Conservation (phyloP, 768 basidiomycete species). For the Leccinum variicolor region DNA sequence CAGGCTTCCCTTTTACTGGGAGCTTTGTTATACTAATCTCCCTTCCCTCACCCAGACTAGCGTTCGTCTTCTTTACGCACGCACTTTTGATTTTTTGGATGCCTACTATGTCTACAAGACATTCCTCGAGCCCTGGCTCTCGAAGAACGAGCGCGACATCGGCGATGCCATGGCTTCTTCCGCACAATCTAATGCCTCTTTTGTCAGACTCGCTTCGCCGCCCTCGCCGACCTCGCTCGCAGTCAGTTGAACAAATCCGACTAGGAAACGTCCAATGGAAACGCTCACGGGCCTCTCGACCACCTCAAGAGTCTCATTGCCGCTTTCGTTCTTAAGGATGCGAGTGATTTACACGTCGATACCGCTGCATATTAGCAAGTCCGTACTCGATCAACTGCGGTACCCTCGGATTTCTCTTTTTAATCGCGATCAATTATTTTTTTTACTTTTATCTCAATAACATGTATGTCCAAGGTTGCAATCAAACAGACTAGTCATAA, state of each 20-base stretch:
- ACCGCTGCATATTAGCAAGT: background rate
- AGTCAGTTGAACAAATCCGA: conserved; percentile 43
- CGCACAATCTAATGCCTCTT: conserved; percentile 55
- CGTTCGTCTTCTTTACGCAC: conserved; percentile 34
- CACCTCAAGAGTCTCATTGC: conserved; percentile 36
- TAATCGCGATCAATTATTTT: background rate
- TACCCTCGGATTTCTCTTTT: background rate
- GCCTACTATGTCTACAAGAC: conserved; percentile 61
- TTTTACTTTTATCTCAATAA: conserved; percentile 6
- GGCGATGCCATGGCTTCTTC: conserved; percentile 52
- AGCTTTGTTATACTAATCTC: conserved; percentile 62
- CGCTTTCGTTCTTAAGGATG: conserved; percentile 18
- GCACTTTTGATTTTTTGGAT: conserved; percentile 37
- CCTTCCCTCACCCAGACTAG: conserved; percentile 58
- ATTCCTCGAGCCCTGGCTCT: conserved; percentile 60
- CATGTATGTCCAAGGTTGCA: conserved; percentile 6
- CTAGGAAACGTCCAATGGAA: conserved; percentile 21
- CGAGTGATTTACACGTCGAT: conserved; percentile 9
- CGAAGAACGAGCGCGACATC: conserved; percentile 56
- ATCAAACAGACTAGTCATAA: conserved; percentile 3
- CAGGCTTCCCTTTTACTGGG: conserved; percentile 79
- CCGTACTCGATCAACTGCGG: conserved; percentile 11
- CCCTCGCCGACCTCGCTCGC: conserved; percentile 47
- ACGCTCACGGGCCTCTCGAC: conserved; percentile 26
- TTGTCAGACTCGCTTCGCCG: conserved; percentile 46